phyloP scores from a whole-genome alignment of 2,329 filamentous ascomycete species.

The Aphanocladium album region DNA sequence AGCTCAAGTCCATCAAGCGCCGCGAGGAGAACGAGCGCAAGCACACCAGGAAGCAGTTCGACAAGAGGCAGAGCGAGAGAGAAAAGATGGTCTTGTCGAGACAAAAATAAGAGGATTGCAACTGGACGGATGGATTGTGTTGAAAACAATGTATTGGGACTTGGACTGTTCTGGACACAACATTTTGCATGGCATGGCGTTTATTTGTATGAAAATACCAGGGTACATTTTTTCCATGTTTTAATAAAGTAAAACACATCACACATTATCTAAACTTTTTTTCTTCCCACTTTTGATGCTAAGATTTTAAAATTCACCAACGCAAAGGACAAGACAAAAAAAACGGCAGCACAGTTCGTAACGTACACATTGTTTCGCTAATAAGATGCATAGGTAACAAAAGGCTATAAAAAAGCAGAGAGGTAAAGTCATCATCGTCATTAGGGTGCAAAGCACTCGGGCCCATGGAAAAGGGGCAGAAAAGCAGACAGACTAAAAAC shows the following conservation, averaged over 20 bases:
- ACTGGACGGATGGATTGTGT: background rate
- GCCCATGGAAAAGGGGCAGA: background rate
- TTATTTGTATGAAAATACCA: background rate
- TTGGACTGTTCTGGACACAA: constrained; percentile 14
- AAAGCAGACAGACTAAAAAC: background rate
- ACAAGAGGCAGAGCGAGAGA: constrained; percentile 69
- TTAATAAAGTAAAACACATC: background rate
- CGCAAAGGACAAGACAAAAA: background rate
- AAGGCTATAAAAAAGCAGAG: constrained; percentile 14
- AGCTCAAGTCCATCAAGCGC: constrained; percentile 81
- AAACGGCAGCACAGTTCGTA: constrained; percentile 5
- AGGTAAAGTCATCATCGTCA: constrained; percentile 11
- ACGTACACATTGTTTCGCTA: constrained; percentile 16
- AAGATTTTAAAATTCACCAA: background rate
- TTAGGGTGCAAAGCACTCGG: background rate
- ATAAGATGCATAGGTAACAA: background rate
- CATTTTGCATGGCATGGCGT: constrained; percentile 15
- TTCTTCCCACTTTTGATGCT: background rate
- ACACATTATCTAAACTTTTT: background rate
- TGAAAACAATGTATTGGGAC: background rate
- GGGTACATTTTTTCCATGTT: background rate
- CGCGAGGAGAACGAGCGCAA: constrained; percentile 91
- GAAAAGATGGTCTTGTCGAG: constrained; percentile 85
- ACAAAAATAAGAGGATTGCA: constrained; percentile 41
- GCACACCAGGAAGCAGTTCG: constrained; percentile 78